Percentiles rank a stretch among this genome's conserved stretches.
Evolutionary conservation across 345 rosid genomes (phyloP).

Genomic region (Boechera stricta): DNA sequence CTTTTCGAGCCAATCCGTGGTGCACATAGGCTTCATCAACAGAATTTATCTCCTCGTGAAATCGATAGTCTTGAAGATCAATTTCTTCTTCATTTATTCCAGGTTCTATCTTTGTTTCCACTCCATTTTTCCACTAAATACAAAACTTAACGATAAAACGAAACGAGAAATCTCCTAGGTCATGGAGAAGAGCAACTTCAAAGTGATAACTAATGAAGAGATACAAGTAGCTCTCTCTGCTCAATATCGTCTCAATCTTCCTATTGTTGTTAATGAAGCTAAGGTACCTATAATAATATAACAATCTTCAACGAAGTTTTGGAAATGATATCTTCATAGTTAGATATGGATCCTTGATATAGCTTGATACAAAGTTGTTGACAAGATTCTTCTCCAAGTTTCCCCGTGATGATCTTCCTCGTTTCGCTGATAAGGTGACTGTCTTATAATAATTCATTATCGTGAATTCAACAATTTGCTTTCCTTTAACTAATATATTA

Average conservation of each 20-base stretch:
- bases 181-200: constrained; percentile 82
- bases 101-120: constrained; percentile 44
- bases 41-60: constrained; percentile 55
- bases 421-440: constrained; percentile 71
- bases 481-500: background rate
- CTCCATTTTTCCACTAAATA: background rate
- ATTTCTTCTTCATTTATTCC: constrained; percentile 57
- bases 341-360: constrained; percentile 38
- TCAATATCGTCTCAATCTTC: constrained; percentile 80
- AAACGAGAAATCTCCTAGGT: constrained; percentile 50
- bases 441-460: background rate
- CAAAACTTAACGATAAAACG: background rate
- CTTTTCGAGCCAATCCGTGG: constrained; percentile 76
- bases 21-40: constrained; percentile 59
- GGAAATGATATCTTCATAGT: background rate
- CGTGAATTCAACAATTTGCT: background rate
- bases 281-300: constrained; percentile 51
- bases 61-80: constrained; percentile 60
- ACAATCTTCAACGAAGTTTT: background rate
- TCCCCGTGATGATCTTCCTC: constrained; percentile 69
- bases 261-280: constrained; percentile 67
- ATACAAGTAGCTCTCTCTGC: constrained; percentile 69
- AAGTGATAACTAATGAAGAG: constrained; percentile 63
- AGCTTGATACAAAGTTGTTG: constrained; percentile 73
- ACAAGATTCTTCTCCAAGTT: constrained; percentile 58